A percentile compares a stretch with the other conserved stretches of the same genome.
These are phyloP conservation scores for Pleomassaria siparia DNA, from an alignment of 2,329 filamentous ascomycete species.

Conservation along the genomic window DNA sequence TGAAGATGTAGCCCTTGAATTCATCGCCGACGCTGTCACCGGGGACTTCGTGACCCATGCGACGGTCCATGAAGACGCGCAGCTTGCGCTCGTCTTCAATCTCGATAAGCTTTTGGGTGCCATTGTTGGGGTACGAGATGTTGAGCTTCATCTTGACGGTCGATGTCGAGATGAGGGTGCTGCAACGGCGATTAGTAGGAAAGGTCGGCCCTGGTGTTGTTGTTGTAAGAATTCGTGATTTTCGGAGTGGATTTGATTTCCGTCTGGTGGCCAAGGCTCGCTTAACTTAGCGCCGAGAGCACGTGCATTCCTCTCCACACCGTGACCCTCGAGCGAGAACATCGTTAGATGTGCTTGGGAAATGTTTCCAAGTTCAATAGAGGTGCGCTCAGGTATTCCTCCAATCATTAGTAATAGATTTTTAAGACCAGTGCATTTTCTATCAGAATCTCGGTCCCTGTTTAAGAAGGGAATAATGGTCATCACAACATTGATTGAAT, in stretches of 20 bases:
- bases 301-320: no score
- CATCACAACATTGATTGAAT: no score
- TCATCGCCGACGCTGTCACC: conserved; percentile 96
- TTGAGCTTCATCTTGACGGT: conserved; percentile 72
- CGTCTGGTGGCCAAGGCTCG: not conserved
- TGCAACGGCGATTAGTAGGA: conserved; percentile 42
- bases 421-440: no score
- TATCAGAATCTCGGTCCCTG: no score
- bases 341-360: no score
- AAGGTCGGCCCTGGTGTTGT: conserved; percentile 11
- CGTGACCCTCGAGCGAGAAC: no score
- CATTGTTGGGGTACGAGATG: conserved; percentile 94
- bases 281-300: not conserved
- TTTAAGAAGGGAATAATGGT: no score
- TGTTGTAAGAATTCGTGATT: no score
- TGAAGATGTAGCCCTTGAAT: conserved; percentile 99
- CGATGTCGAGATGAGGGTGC: conserved; percentile 36
- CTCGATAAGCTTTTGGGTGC: conserved; percentile 99
- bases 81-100: conserved; percentile 99
- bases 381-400: no score
- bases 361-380: no score
- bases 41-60: conserved; percentile 89
- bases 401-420: no score
- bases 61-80: conserved; percentile 98
- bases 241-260: conserved; percentile 11